Evolutionary conservation across 2,329 filamentous ascomycete genomes (phyloP).

Genomic region (Penicillium sp.): DNA sequence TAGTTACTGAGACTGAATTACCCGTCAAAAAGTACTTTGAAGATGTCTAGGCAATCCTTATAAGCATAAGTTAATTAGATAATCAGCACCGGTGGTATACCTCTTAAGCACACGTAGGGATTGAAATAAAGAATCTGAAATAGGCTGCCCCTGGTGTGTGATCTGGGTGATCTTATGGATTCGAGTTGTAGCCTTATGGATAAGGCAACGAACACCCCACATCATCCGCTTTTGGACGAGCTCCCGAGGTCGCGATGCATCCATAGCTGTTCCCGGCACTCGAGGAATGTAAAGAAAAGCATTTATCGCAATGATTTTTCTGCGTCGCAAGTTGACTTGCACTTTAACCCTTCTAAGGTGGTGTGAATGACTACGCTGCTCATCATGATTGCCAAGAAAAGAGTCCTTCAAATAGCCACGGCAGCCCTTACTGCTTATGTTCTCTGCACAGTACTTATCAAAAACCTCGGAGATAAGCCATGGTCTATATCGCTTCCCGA

Average conservation of each 20-base stretch:
- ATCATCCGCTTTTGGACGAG: neutral
- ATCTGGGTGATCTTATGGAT: too few species aligned
- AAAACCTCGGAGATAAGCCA: neutral
- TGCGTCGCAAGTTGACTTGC: neutral
- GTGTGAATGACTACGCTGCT: neutral
- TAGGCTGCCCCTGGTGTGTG: too few species aligned
- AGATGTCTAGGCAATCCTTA: too few species aligned
- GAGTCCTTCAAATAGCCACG: neutral
- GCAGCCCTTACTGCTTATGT: neutral
- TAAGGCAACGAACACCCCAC: neutral
- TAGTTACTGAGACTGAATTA: too few species aligned
- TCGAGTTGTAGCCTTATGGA: neutral
- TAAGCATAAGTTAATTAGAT: too few species aligned
- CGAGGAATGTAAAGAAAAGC: neutral
- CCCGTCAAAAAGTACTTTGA: too few species aligned
- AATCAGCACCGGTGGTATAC: too few species aligned
- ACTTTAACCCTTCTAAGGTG: neutral
- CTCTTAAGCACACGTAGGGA: too few species aligned
- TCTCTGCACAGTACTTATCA: neutral
- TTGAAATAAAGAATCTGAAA: too few species aligned
- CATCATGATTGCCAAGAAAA: constrained; percentile 2
- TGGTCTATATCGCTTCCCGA: neutral
- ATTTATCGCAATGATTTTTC: neutral
- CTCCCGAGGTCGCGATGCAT: neutral
- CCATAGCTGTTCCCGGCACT: neutral